Evolutionary conservation across 176 grass and related monocot genomes (phyloP).

Genomic region (Guadua angustifolia): DNA sequence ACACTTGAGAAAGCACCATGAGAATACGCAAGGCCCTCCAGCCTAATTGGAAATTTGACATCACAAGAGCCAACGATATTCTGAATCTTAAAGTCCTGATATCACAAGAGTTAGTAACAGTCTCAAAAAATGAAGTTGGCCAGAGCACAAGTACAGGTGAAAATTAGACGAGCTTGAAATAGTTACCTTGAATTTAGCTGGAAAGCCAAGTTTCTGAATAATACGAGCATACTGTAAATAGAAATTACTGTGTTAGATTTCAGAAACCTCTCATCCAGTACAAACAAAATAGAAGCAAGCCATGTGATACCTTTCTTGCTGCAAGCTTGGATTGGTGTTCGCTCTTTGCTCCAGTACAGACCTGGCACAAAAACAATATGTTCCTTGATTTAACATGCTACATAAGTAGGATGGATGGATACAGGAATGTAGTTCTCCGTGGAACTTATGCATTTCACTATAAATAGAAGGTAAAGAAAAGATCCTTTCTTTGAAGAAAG

Average conservation of each 20-base stretch:
- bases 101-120: constrained; percentile 22
- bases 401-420: neutral
- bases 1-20: constrained; percentile 98
- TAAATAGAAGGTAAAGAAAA: neutral
- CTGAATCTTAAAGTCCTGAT: constrained; percentile 93
- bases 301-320: constrained; percentile 79
- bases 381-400: neutral
- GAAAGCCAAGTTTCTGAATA: constrained; percentile 98
- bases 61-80: constrained; percentile 99
- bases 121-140: constrained; percentile 8
- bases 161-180: constrained; percentile 20
- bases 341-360: constrained; percentile 94
- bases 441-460: neutral
- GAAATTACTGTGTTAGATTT: constrained; percentile 33
- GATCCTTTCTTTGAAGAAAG: neutral
- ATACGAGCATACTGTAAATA: constrained; percentile 91
- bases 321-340: constrained; percentile 95
- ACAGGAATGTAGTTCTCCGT: constrained; percentile 5
- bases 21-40: constrained; percentile 93
- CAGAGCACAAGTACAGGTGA: neutral
- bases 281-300: constrained; percentile 14
- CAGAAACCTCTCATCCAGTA: neutral
- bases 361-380: constrained; percentile 46
- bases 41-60: constrained; percentile 92
- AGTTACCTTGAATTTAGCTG: constrained; percentile 94